These are phyloP conservation scores for Xylariaceae sp. DNA, from an alignment of 2,329 filamentous ascomycete genomes.

Conservation along the genomic window DNA sequence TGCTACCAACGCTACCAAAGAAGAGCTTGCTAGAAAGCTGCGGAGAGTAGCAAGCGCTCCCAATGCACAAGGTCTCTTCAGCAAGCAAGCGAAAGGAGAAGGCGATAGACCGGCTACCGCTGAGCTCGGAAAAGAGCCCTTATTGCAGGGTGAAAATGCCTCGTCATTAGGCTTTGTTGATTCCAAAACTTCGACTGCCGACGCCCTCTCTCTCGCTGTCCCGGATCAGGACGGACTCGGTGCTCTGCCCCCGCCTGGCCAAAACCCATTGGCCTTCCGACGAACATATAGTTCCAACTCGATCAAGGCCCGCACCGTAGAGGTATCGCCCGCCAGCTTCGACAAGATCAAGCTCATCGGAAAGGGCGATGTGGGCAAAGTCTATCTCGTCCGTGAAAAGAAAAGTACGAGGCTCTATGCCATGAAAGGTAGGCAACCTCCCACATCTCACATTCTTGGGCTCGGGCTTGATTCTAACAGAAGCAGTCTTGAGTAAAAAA, in stretches of 20 bases:
- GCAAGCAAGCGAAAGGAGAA: slow-evolving; percentile 50
- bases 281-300: slow-evolving; percentile 98
- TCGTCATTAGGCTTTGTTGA: slow-evolving; percentile 44
- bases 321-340: slow-evolving; percentile 91
- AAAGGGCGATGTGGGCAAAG: slow-evolving; percentile 97
- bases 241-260: slow-evolving; percentile 62
- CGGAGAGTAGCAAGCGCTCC: slow-evolving; percentile 93
- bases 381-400: slow-evolving; percentile 96
- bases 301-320: slow-evolving; percentile 96
- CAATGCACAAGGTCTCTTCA: slow-evolving; percentile 91
- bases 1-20: slow-evolving; percentile 76
- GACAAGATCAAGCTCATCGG: slow-evolving; percentile 99
- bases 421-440: slow-evolving; percentile 76
- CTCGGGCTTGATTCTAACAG: slow-evolving; percentile 22
- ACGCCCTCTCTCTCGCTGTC: slow-evolving; percentile 35
- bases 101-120: slow-evolving; percentile 77
- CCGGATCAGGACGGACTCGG: slow-evolving; percentile 50
- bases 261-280: slow-evolving; percentile 72
- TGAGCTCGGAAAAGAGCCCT: slow-evolving; percentile 78
- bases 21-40: slow-evolving; percentile 89
- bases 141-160: slow-evolving; percentile 53
- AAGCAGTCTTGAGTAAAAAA: slow-evolving; percentile 90
- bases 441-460: background rate
- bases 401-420: slow-evolving; percentile 93
- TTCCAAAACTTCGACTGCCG: slow-evolving; percentile 34